These are phyloP conservation scores for Silene vulgaris DNA, from an alignment of 179 eudicot species.

Conservation along the genomic window DNA sequence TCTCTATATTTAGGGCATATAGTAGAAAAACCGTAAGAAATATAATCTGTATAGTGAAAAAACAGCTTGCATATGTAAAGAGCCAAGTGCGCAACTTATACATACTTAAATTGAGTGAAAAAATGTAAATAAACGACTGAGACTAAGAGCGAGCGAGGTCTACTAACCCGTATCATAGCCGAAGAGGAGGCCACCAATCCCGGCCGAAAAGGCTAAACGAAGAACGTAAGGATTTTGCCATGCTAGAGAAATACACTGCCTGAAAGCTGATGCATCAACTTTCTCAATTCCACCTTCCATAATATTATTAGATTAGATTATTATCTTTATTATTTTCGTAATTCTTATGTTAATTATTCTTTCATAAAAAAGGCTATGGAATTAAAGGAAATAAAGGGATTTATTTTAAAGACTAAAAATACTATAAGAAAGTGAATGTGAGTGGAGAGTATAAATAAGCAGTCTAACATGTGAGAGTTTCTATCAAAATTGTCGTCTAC, in stretches of 20 bases:
- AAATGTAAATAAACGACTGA: too few species aligned
- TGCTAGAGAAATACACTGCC: conserved; percentile 50
- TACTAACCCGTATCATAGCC: conserved; percentile 59
- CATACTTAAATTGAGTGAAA: neutral
- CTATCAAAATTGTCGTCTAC: conserved; percentile 23
- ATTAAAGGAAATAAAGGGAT: neutral
- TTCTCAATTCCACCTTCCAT: conserved; percentile 60
- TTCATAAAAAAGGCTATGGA: neutral
- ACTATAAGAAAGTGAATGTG: neutral
- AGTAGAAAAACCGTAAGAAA: too few species aligned
- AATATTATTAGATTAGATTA: neutral
- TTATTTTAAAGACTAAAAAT: neutral
- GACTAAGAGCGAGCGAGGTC: too few species aligned
- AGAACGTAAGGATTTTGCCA: conserved; percentile 63
- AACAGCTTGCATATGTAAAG: too few species aligned
- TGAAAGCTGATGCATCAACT: conserved; percentile 50
- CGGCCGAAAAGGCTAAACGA: conserved; percentile 74
- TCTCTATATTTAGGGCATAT: too few species aligned
- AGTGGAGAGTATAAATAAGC: neutral
- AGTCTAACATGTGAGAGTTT: conserved; percentile 4
- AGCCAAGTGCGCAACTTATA: too few species aligned
- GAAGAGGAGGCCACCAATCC: conserved; percentile 74
- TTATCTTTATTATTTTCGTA: neutral
- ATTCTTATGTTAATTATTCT: neutral
- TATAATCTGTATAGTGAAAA: too few species aligned